These are phyloP conservation scores for Leavenworthia alabamica DNA, from an alignment of 345 rosid genomes.

Conservation along the genomic window DNA sequence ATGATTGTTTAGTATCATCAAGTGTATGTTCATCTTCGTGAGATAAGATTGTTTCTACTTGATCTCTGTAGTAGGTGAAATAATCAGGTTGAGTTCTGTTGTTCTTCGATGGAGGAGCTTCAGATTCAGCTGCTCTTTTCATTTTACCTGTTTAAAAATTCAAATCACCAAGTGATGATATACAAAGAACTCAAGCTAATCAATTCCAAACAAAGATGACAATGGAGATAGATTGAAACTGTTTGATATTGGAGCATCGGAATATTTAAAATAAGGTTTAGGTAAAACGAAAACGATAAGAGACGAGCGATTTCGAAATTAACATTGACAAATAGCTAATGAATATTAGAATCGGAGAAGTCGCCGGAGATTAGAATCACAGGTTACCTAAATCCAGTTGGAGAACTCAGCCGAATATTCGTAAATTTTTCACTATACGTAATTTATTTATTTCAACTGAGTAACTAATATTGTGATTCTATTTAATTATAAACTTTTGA, in stretches of 20 bases:
- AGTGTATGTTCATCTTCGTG: constrained; percentile 10
- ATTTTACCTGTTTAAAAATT: neutral
- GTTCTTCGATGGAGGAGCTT: constrained; percentile 6
- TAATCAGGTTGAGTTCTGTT: neutral
- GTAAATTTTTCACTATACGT: too few relatives aligned
- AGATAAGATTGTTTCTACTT: constrained; percentile 20
- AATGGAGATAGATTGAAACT: neutral
- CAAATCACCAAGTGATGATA: too few relatives aligned
- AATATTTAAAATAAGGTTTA: neutral
- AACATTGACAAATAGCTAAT: neutral
- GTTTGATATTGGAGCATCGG: neutral
- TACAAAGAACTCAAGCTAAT: neutral
- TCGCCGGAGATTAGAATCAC: constrained; percentile 1
- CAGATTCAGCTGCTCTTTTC: constrained; percentile 13
- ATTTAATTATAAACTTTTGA: too few relatives aligned
- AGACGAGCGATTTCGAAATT: neutral
- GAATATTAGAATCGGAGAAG: neutral
- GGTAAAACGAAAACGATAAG: neutral
- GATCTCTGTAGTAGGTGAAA: constrained; percentile 15
- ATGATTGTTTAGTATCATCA: neutral
- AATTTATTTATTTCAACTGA: too few relatives aligned
- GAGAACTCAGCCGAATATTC: too few relatives aligned
- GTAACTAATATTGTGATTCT: too few relatives aligned
- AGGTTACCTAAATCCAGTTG: neutral
- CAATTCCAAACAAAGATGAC: neutral